Conservation (phyloP, 345 rosid genomes). For the Moricandia moricandioides region DNA sequence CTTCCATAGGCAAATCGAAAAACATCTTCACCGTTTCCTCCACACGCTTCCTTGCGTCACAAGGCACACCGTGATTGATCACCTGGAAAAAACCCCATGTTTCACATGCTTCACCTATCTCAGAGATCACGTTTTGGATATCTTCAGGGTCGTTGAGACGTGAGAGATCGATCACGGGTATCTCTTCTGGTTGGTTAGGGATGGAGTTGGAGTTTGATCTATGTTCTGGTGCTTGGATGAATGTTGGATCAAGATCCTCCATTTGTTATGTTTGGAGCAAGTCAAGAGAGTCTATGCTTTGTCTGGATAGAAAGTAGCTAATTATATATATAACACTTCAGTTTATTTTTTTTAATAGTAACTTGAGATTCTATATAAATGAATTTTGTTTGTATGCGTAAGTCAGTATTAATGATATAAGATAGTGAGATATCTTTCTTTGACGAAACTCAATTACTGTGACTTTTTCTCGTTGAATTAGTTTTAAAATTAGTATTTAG, state of each 20-base stretch:
- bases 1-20: slow-evolving; percentile 52
- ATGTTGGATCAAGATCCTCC: slow-evolving; percentile 47
- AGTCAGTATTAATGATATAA: neutral
- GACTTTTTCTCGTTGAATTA: slow-evolving; percentile 2
- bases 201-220: slow-evolving; percentile 39
- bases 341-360: neutral
- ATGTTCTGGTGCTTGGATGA: slow-evolving; percentile 51
- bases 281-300: neutral
- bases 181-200: slow-evolving; percentile 37
- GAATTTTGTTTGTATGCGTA: neutral
- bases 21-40: slow-evolving; percentile 48
- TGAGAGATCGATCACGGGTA: slow-evolving; percentile 66
- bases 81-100: slow-evolving; percentile 93
- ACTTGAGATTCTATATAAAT: neutral
- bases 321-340: slow-evolving; percentile 10
- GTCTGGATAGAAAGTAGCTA: neutral
- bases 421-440: neutral
- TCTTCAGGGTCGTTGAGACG: slow-evolving; percentile 1
- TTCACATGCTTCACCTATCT: slow-evolving; percentile 63
- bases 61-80: slow-evolving; percentile 71
- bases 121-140: slow-evolving; percentile 27
- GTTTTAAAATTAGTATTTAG: neutral
- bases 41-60: slow-evolving; percentile 41
- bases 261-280: slow-evolving; percentile 22
- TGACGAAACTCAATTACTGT: too few species aligned